Evolutionary conservation across 2,329 filamentous ascomycete species (phyloP).

Genomic region (Penicillium frequentans): DNA sequence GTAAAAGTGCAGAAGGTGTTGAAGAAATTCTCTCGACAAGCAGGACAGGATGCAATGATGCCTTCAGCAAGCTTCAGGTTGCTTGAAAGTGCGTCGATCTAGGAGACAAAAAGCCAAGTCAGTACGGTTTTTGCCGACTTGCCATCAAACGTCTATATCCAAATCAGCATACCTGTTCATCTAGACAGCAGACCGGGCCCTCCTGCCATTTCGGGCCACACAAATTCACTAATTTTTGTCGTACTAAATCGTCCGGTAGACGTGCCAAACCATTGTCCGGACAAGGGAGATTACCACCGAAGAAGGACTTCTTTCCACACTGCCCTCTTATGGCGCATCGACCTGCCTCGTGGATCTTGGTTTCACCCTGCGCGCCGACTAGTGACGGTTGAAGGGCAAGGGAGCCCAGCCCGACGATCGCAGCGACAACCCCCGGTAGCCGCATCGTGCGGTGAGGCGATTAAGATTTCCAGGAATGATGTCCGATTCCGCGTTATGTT

Average conservation of each 20-base stretch:
- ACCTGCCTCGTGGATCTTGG: conserved; percentile 73
- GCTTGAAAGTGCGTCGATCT: conserved; percentile 76
- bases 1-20: conserved; percentile 98
- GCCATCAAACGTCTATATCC: background rate
- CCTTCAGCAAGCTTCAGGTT: conserved; percentile 85
- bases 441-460: conserved; percentile 26
- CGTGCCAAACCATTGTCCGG: conserved; percentile 83
- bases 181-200: conserved; percentile 79
- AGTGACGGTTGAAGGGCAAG: conserved; percentile 24
- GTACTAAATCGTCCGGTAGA: conserved; percentile 68
- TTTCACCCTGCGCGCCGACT: conserved; percentile 34
- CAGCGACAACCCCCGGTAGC: conserved; percentile 27
- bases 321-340: conserved; percentile 88
- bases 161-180: conserved; percentile 62
- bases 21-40: conserved; percentile 98
- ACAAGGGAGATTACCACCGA: conserved; percentile 86
- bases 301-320: conserved; percentile 87
- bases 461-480: background rate
- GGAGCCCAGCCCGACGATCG: conserved; percentile 28
- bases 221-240: conserved; percentile 76
- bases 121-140: background rate
- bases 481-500: background rate
- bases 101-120: conserved; percentile 17
- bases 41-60: conserved; percentile 89
- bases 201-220: conserved; percentile 86